A percentile compares a stretch with the other conserved stretches of the same genome.
Conservation (phyloP, 495 filamentous ascomycete genomes). For the Stereocaulon alpinum region DNA sequence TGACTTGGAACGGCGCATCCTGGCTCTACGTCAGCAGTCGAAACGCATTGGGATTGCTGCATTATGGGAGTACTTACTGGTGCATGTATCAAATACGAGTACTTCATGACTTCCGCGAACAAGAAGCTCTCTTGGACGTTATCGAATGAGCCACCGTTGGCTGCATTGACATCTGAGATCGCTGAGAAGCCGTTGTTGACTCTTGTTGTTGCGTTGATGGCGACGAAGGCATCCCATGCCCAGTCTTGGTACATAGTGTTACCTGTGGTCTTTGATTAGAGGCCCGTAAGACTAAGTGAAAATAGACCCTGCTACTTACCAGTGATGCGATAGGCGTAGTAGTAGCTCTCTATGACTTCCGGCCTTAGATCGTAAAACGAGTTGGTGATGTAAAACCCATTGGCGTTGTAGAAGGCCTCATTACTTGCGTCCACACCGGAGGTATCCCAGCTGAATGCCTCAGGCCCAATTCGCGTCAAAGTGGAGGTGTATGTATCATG, state of each 20-base stretch:
- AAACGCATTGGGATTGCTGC: conserved; percentile 11
- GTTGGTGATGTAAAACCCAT: conserved; percentile 67
- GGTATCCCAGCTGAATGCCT: conserved; percentile 63
- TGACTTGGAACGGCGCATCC: conserved; percentile 59
- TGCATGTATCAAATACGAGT: conserved; percentile 60
- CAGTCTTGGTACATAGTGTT: conserved; percentile 58
- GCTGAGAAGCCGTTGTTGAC: conserved; percentile 58
- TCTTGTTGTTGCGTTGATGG: conserved; percentile 54
- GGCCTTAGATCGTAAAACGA: conserved; percentile 61
- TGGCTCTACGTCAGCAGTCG: neutral
- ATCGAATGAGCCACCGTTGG: conserved; percentile 59
- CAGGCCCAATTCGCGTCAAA: conserved; percentile 66
- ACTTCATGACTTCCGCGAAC: conserved; percentile 87
- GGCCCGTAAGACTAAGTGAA: neutral
- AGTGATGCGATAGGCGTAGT: conserved; percentile 77
- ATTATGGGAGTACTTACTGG: conserved; percentile 16
- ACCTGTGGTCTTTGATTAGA: conserved; percentile 14
- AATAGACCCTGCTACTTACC: conserved; percentile 42
- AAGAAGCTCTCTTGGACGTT: conserved; percentile 84
- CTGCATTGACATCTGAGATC: conserved; percentile 40
- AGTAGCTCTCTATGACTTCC: conserved; percentile 79
- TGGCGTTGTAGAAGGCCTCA: conserved; percentile 45
- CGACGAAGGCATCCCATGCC: conserved; percentile 73
- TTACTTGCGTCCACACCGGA: conserved; percentile 37
- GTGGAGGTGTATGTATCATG: conserved; percentile 62